A percentile compares a stretch with the other conserved stretches of the same genome.
These are phyloP conservation scores for Tulasnella sp. DNA, from an alignment of 768 basidiomycete genomes.

Conservation along the genomic window DNA sequence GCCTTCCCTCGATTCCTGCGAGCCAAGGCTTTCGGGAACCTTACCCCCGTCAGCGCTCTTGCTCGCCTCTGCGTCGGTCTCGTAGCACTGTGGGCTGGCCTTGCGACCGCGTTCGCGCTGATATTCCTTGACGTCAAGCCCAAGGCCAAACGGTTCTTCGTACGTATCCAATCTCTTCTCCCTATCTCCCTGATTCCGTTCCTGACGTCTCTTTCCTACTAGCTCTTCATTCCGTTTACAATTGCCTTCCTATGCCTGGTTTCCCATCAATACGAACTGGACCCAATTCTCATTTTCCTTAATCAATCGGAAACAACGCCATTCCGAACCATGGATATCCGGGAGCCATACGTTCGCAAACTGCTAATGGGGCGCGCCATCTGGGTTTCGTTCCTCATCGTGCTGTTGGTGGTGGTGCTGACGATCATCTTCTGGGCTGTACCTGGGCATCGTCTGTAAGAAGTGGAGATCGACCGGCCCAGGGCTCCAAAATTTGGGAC, in stretches of 20 bases:
- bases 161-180: conserved; percentile 47
- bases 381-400: conserved; percentile 82
- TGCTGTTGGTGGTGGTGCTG: conserved; percentile 68
- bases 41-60: conserved; percentile 86
- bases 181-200: conserved; percentile 17
- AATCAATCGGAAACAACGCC: conserved; percentile 95
- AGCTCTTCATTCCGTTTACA: conserved; percentile 94
- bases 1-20: conserved; percentile 92
- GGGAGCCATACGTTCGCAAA: conserved; percentile 91
- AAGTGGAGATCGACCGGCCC: background rate
- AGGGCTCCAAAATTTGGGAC: background rate
- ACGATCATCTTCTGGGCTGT: conserved; percentile 95
- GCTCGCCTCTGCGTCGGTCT: conserved; percentile 82
- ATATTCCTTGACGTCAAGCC: conserved; percentile 92
- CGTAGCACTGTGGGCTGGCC: conserved; percentile 89
- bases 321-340: conserved; percentile 87
- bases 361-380: conserved; percentile 84
- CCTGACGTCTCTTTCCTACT: conserved; percentile 25
- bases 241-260: conserved; percentile 86
- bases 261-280: conserved; percentile 95
- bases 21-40: conserved; percentile 95
- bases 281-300: conserved; percentile 91
- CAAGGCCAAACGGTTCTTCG: conserved; percentile 90
- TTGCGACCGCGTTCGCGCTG: conserved; percentile 83
- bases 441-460: conserved; percentile 81